Evolutionary conservation across 805 yeast genomes (phyloP).

Genomic region (Metschnikowia peoriensis): DNA sequence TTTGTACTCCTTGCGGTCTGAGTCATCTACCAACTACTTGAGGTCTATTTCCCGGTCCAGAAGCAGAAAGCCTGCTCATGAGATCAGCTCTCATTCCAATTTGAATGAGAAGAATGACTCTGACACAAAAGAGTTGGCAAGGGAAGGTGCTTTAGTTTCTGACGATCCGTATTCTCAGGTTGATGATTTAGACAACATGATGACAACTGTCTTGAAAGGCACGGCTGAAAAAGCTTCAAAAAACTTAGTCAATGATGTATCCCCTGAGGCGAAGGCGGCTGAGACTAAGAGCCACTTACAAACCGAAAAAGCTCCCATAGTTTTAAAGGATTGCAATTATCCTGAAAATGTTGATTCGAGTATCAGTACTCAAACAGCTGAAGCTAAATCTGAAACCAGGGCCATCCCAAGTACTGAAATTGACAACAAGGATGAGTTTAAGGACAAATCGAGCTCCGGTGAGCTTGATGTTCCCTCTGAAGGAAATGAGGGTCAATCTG

Average conservation of each 20-base stretch:
- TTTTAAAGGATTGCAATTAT: neutral
- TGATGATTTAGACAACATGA: slow-evolving; percentile 49
- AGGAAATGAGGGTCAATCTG: neutral
- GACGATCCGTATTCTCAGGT: slow-evolving; percentile 51
- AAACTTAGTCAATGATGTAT: slow-evolving; percentile 1
- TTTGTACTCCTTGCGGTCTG: slow-evolving; percentile 34
- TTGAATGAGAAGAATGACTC: slow-evolving; percentile 30
- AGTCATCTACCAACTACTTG: slow-evolving; percentile 52
- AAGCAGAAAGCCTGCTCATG: slow-evolving; percentile 38
- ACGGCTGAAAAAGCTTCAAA: slow-evolving; percentile 3
- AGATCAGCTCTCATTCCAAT: slow-evolving; percentile 15
- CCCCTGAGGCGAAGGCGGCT: neutral
- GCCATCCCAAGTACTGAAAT: neutral
- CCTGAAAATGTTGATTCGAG: neutral
- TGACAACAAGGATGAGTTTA: neutral
- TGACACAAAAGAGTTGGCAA: slow-evolving; percentile 42
- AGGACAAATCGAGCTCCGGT: neutral
- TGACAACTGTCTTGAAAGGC: slow-evolving; percentile 40
- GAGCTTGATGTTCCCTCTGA: neutral
- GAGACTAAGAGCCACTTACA: neutral
- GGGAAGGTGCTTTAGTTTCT: slow-evolving; percentile 55
- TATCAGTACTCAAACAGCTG: neutral
- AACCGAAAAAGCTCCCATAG: neutral
- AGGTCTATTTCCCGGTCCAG: slow-evolving; percentile 67
- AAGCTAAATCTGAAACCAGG: neutral